Percentiles rank a stretch among this genome's conserved stretches.
Evolutionary conservation across 1,139 yeast species (phyloP).

Genomic region (Suhomyces atakaporum): DNA sequence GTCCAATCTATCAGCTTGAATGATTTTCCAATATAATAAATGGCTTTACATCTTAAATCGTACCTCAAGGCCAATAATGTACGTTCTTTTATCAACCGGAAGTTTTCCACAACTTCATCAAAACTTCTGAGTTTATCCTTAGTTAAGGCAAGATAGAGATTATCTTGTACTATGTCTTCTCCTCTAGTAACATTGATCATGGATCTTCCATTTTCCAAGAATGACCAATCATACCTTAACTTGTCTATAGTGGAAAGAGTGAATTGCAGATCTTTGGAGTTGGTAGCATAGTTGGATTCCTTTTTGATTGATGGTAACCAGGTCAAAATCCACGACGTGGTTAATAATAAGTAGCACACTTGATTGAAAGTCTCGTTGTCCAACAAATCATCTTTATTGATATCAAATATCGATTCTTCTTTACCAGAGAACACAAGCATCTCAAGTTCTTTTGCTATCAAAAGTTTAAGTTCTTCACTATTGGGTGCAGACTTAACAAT

Average conservation of each 20-base stretch:
- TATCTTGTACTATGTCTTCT: constrained; percentile 23
- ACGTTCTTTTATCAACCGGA: constrained; percentile 49
- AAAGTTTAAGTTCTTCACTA: constrained; percentile 15
- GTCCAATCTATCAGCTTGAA: constrained; percentile 46
- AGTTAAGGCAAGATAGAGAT: constrained; percentile 39
- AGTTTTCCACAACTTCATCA: constrained; percentile 45
- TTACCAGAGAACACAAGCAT: constrained; percentile 32
- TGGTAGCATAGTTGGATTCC: constrained; percentile 36
- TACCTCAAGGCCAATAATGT: constrained; percentile 62
- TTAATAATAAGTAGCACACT: constrained; percentile 48
- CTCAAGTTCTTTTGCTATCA: constrained; percentile 37
- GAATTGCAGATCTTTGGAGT: constrained; percentile 25
- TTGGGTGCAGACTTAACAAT: constrained; percentile 22
- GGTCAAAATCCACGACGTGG: constrained; percentile 49
- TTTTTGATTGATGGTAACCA: constrained; percentile 59
- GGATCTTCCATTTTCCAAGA: constrained; percentile 49
- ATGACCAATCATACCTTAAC: constrained; percentile 58
- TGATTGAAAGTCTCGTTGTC: constrained; percentile 50
- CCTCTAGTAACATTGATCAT: constrained; percentile 24
- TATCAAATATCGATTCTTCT: constrained; percentile 24
- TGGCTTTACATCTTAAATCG: constrained; percentile 63
- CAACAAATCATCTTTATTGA: constrained; percentile 44
- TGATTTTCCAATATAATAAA: constrained; percentile 58
- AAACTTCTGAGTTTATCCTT: constrained; percentile 46
- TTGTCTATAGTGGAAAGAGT: constrained; percentile 42